Evolutionary conservation across 1,139 yeast genomes (phyloP).

Genomic region (Pneumocystis oryctolagi): DNA sequence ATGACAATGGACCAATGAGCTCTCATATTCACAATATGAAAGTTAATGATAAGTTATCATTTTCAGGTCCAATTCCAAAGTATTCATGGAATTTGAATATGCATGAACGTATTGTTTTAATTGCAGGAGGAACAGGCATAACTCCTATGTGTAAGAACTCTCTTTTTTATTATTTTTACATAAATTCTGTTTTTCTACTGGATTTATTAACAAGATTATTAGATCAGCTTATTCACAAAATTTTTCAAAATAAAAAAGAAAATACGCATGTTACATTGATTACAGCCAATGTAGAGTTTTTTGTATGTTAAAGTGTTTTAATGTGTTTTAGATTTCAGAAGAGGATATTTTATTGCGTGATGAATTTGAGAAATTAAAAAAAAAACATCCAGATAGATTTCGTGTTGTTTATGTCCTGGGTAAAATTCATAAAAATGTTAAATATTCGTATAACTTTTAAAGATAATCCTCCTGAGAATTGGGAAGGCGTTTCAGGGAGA

Average conservation of each 20-base stretch:
- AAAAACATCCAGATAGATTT: constrained; percentile 59
- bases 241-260: constrained; percentile 60
- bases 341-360: constrained; percentile 63
- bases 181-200: background rate
- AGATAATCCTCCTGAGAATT: constrained; percentile 43
- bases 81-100: constrained; percentile 86
- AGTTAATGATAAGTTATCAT: constrained; percentile 65
- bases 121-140: constrained; percentile 96
- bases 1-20: constrained; percentile 74
- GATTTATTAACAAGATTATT: constrained; percentile 22
- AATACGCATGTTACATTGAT: constrained; percentile 68
- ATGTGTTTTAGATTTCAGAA: constrained; percentile 32
- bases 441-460: constrained; percentile 19
- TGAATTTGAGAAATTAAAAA: constrained; percentile 54
- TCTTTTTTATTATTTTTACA: constrained; percentile 5
- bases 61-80: constrained; percentile 90
- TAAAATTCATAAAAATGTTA: constrained; percentile 45
- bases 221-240: constrained; percentile 57
- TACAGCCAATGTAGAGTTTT: constrained; percentile 44
- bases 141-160: constrained; percentile 44
- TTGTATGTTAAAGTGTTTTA: background rate
- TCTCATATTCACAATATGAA: constrained; percentile 53
- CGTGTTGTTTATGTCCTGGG: constrained; percentile 20
- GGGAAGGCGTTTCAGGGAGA: constrained; percentile 48
- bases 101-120: constrained; percentile 61